These are phyloP conservation scores for Lasiosphaeriaceae sp. DNA, from an alignment of 495 filamentous ascomycete species.

Conservation along the genomic window DNA sequence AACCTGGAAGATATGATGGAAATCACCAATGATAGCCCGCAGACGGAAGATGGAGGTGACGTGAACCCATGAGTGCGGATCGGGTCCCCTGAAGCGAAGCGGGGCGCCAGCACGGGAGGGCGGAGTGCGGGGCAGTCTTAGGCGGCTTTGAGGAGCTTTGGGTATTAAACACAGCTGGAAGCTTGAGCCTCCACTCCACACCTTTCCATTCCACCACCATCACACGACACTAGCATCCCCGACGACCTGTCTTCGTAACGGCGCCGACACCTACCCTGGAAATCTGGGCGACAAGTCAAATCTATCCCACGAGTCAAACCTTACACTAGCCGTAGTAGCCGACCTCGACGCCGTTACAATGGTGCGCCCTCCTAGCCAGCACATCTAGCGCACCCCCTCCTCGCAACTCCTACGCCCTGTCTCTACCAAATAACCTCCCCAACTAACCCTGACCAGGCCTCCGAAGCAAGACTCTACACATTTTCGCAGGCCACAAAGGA, in stretches of 20 bases:
- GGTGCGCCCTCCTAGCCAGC: not conserved
- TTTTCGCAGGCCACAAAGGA: conserved; percentile 86
- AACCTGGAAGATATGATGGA: no score
- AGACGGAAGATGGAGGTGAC: not conserved
- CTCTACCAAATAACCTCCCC: not conserved
- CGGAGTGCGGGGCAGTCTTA: conserved; percentile 2
- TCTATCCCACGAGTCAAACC: not conserved
- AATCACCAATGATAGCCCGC: no score
- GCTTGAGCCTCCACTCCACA: not conserved
- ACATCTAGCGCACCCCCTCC: not conserved
- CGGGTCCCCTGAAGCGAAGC: not conserved
- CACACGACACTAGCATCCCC: no score
- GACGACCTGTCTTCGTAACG: not conserved
- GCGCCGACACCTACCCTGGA: not conserved
- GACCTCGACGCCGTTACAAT: not conserved
- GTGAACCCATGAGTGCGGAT: no score
- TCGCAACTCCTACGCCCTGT: not conserved
- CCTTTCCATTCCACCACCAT: not conserved
- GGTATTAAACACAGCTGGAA: no score
- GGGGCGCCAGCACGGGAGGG: not conserved
- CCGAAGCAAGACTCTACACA: conserved; percentile 86
- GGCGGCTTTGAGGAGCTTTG: not conserved
- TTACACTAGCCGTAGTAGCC: not conserved
- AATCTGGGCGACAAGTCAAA: not conserved
- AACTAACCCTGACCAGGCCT: conserved; percentile 45